Evolutionary conservation across 768 basidiomycete genomes (phyloP).

Genomic region (Ramaria sp.): DNA sequence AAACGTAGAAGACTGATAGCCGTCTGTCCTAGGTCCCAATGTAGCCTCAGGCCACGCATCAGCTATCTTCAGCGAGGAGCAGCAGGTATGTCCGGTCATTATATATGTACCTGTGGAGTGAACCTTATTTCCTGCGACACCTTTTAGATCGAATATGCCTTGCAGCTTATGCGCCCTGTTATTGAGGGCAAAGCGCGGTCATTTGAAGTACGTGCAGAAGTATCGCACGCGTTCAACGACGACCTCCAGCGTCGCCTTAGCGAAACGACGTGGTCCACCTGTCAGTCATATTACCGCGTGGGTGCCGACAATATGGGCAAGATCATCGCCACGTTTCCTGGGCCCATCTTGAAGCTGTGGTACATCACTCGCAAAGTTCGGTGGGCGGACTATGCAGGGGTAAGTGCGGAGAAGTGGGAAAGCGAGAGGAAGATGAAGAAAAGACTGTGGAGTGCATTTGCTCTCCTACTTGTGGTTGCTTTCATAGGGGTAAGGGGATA

Average conservation of each 20-base stretch:
- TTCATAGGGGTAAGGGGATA: not conserved
- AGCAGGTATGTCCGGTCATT: conserved; percentile 30
- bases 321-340: conserved; percentile 43
- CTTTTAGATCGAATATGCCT: conserved; percentile 38
- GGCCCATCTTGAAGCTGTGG: conserved; percentile 41
- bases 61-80: conserved; percentile 43
- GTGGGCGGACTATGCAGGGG: conserved; percentile 34
- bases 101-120: conserved; percentile 39
- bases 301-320: conserved; percentile 24
- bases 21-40: conserved; percentile 30
- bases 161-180: conserved; percentile 44
- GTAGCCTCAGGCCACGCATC: conserved; percentile 48
- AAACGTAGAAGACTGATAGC: not conserved
- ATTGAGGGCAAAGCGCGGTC: conserved; percentile 37
- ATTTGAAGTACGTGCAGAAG: conserved; percentile 37
- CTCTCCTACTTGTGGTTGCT: not conserved
- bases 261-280: conserved; percentile 42
- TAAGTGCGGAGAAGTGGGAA: conserved; percentile 31
- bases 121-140: too few species aligned
- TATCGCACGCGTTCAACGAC: conserved; percentile 38
- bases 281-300: conserved; percentile 43
- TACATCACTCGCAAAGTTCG: conserved; percentile 33
- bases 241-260: conserved; percentile 39
- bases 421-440: conserved; percentile 16
- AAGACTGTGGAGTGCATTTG: not conserved